Evolutionary conservation across 257 asterid genomes (phyloP).

Genomic region (Misopates orontium): DNA sequence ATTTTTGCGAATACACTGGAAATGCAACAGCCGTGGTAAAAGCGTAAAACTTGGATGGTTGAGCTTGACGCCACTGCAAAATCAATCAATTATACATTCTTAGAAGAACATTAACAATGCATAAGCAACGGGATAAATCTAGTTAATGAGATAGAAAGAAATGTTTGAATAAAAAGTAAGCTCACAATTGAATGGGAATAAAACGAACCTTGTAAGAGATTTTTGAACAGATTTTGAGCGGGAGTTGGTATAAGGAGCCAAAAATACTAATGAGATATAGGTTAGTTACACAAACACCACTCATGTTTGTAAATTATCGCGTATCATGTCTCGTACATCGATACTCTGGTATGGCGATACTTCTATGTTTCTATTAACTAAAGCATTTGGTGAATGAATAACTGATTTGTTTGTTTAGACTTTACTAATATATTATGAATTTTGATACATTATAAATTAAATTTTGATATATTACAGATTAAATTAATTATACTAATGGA

Average conservation of each 20-base stretch:
- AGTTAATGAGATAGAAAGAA: conserved; percentile 10
- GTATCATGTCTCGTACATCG: too few species aligned
- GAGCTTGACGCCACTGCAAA: conserved; percentile 27
- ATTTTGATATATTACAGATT: too few species aligned
- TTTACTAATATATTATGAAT: too few species aligned
- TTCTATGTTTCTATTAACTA: too few species aligned
- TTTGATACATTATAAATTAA: too few species aligned
- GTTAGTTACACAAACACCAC: too few species aligned
- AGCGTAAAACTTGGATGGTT: conserved; percentile 26
- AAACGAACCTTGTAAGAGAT: conserved; percentile 34
- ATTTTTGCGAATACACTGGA: conserved; percentile 23
- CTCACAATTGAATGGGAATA: background rate
- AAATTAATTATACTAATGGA: too few species aligned
- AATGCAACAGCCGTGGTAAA: conserved; percentile 34
- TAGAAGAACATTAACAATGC: background rate
- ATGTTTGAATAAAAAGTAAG: background rate
- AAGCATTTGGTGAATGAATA: too few species aligned
- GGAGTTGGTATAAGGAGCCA: conserved; percentile 20
- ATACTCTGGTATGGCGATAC: too few species aligned
- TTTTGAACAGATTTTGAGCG: conserved; percentile 13
- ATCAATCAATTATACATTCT: conserved; percentile 10
- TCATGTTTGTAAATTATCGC: too few species aligned
- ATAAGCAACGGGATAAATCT: too few species aligned
- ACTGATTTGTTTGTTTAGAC: too few species aligned
- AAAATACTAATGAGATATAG: conserved; percentile 20